These are phyloP conservation scores for Pleurotus tuber-regium DNA, from an alignment of 768 basidiomycete species.

Conservation along the genomic window DNA sequence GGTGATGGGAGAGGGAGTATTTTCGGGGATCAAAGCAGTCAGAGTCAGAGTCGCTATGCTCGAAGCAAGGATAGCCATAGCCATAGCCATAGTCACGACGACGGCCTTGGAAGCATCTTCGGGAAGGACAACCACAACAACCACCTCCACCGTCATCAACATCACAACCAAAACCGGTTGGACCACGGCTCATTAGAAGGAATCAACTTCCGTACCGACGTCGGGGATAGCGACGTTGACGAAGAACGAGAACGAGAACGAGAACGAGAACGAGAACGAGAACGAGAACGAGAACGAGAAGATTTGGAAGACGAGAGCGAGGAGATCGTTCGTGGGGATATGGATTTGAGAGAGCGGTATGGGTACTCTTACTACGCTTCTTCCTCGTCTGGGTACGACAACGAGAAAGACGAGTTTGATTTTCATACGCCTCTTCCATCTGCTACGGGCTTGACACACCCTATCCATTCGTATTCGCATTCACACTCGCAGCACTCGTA, in stretches of 20 bases:
- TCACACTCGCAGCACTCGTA: too few species aligned
- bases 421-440: slow-evolving; percentile 11
- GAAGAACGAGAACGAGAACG: too few species aligned
- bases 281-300: too few species aligned
- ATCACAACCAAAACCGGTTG: too few species aligned
- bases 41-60: slow-evolving; percentile 17
- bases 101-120: slow-evolving; percentile 4
- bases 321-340: slow-evolving; percentile 8
- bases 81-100: background rate
- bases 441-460: background rate
- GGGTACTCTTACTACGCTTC: slow-evolving; percentile 8
- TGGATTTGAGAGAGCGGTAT: slow-evolving; percentile 1
- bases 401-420: slow-evolving; percentile 26
- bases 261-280: too few species aligned
- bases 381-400: slow-evolving; percentile 20
- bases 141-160: background rate
- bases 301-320: slow-evolving; percentile 11
- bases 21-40: background rate
- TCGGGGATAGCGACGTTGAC: slow-evolving; percentile 1
- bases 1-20: background rate
- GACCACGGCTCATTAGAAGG: too few species aligned
- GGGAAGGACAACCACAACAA: background rate
- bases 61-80: slow-evolving; percentile 13
- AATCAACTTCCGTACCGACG: background rate
- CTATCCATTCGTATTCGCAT: too few species aligned